Base-by-base conservation (phyloP, 306 rosid species). In the Vigna mungo region DNA sequence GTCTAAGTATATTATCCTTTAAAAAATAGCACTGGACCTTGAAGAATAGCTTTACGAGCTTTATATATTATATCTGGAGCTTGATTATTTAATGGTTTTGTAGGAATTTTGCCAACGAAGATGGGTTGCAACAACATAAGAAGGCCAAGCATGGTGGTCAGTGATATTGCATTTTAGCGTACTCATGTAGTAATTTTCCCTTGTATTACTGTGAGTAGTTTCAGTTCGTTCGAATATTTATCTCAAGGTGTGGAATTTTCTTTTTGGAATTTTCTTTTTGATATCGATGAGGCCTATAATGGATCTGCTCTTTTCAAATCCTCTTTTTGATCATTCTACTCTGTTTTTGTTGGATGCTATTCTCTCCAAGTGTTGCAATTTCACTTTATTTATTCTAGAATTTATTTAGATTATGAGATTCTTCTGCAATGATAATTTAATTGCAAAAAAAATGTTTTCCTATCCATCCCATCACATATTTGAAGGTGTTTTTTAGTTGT, bases 81-180 rank as follows among this genome's bases (percentile, higher is more conserved):
- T 23, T 3, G 3, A 25, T 4, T 36, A 2, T 53, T 32, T 43
- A 27, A 1, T 34, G 27, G 11, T 23, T 56, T 5, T 53, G 18
- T 51, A 92, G 97, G 90, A 1, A 83, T 21, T 89, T 89, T 5
- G 66, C 27, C 21, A 79, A 87, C 0, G 94, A 86, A 46, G 74
- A 4, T 46, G 97, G 92, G 1, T 86, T 86, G 17, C 83, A 80
- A 77, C 89, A 93, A 7, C 95, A 88, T 82, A 74, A 82, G 2
- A 88, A 89, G 82, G 92, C 89, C 1, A 91, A 94, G 84, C 92
- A 89, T 53, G 78, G 84, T 39, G 85, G 59, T 46, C 63, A 66
- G 64, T 83, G 81, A 63, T 71, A 13, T 62, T 21, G 53, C 61
- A 60, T 49, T 75, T 21, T 48, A 48, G 59, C 16, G 32, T 17